Conservation (phyloP, 495 filamentous ascomycete genomes). For the Talaromyces borbonicus region DNA sequence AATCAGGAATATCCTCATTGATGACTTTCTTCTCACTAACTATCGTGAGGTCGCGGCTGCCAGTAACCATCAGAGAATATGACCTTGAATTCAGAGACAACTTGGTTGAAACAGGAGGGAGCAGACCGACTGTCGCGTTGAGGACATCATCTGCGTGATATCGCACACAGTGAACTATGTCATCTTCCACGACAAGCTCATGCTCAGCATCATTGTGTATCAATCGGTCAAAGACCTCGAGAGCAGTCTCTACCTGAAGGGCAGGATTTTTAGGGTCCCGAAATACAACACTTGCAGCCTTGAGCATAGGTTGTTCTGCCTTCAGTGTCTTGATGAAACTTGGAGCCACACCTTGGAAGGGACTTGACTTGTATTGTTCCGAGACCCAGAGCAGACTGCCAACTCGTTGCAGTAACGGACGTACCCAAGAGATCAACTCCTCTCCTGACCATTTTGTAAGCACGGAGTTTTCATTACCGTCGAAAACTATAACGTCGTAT, state of each 20-base stretch:
- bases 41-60: conserved; percentile 3
- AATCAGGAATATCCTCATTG: background rate
- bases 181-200: background rate
- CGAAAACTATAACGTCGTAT: conserved; percentile 12
- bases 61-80: conserved; percentile 8
- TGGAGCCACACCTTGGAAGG: conserved; percentile 9
- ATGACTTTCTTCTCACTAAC: background rate
- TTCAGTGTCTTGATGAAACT: conserved; percentile 12
- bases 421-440: conserved; percentile 12
- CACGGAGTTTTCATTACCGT: conserved; percentile 8
- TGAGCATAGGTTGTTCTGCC: conserved; percentile 13
- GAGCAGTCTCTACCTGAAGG: background rate
- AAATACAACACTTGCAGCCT: conserved; percentile 5
- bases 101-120: background rate
- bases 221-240: conserved; percentile 3
- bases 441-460: conserved; percentile 12
- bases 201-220: conserved; percentile 6
- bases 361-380: background rate
- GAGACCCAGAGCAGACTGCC: conserved; percentile 14
- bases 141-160: conserved; percentile 14
- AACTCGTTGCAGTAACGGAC: conserved; percentile 7
- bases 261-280: background rate
- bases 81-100: conserved; percentile 4
- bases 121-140: conserved; percentile 7
- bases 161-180: conserved; percentile 6